These are phyloP conservation scores for Phaffia tasmanica DNA, from an alignment of 768 basidiomycete genomes.

Conservation along the genomic window DNA sequence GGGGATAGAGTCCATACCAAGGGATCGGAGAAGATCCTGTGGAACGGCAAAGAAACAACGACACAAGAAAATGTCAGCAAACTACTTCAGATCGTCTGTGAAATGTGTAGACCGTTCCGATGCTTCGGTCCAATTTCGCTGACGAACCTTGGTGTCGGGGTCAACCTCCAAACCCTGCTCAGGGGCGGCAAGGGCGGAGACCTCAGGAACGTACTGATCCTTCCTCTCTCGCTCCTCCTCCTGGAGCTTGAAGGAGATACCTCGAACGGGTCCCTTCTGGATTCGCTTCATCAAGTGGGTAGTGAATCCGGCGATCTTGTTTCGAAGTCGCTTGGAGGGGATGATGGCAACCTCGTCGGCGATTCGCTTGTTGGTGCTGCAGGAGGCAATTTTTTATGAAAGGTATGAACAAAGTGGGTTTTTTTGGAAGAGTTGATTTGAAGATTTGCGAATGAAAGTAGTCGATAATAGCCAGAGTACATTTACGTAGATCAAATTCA, in stretches of 20 bases:
- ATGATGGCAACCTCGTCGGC: conserved; percentile 71
- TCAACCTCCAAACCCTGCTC: conserved; percentile 60
- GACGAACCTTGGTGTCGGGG: conserved; percentile 76
- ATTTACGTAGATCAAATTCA: not conserved
- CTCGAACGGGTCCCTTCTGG: conserved; percentile 92
- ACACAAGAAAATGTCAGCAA: not conserved
- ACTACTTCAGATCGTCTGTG: not conserved
- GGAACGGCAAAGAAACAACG: not conserved
- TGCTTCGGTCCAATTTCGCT: not conserved
- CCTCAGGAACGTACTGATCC: conserved; percentile 93
- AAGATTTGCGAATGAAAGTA: not conserved
- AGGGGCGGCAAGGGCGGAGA: conserved; percentile 70
- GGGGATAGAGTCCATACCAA: conserved; percentile 89
- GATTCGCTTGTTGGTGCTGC: conserved; percentile 88
- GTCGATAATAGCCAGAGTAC: not conserved
- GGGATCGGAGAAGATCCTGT: conserved; percentile 72
- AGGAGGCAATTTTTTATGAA: not conserved
- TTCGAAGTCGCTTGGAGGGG: conserved; percentile 95
- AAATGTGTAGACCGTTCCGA: not conserved
- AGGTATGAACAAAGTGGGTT: not conserved
- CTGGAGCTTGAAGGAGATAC: conserved; percentile 99
- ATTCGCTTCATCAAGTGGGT: conserved; percentile 99
- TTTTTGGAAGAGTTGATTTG: not conserved
- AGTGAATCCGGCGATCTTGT: conserved; percentile 99
- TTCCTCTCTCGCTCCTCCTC: conserved; percentile 99